Percentiles rank a stretch among this genome's conserved stretches.
Conservation (phyloP, 2,329 filamentous ascomycete genomes). For the Neocucurbitaria cava region DNA sequence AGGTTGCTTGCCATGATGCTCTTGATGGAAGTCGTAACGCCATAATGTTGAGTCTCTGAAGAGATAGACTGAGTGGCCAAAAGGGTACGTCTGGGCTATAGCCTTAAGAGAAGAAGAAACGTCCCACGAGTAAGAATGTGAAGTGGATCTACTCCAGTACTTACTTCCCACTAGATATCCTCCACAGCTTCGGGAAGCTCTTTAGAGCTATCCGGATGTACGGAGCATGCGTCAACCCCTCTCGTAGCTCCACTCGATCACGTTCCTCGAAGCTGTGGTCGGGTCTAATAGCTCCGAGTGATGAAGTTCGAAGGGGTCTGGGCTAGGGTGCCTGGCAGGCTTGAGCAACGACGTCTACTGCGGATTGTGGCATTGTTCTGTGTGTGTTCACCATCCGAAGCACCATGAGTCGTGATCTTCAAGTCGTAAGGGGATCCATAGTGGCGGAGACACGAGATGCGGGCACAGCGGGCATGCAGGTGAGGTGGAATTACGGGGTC, state of each 20-base stretch:
- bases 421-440: slow-evolving; percentile 4
- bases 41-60: slow-evolving; percentile 19
- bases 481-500: neutral
- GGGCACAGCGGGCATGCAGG: neutral
- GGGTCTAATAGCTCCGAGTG: slow-evolving; percentile 17
- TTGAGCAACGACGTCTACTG: neutral
- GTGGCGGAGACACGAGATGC: slow-evolving; percentile 10
- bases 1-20: slow-evolving; percentile 27
- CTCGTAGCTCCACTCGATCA: slow-evolving; percentile 15
- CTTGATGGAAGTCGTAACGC: slow-evolving; percentile 28
- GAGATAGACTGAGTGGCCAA: neutral
- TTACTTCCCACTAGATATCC: slow-evolving; percentile 11
- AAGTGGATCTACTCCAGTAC: slow-evolving; percentile 10
- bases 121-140: neutral
- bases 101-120: neutral
- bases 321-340: neutral
- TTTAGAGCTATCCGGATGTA: slow-evolving; percentile 23
- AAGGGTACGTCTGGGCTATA: neutral
- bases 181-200: slow-evolving; percentile 6
- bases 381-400: slow-evolving; percentile 2
- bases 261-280: slow-evolving; percentile 12
- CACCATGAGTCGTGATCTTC: neutral
- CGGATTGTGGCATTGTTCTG: slow-evolving; percentile 3
- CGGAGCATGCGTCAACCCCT: slow-evolving; percentile 39
- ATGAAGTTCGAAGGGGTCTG: slow-evolving; percentile 13